Base-by-base conservation (phyloP, 2,329 filamentous ascomycete species). In the Aschersonia sp. region DNA sequence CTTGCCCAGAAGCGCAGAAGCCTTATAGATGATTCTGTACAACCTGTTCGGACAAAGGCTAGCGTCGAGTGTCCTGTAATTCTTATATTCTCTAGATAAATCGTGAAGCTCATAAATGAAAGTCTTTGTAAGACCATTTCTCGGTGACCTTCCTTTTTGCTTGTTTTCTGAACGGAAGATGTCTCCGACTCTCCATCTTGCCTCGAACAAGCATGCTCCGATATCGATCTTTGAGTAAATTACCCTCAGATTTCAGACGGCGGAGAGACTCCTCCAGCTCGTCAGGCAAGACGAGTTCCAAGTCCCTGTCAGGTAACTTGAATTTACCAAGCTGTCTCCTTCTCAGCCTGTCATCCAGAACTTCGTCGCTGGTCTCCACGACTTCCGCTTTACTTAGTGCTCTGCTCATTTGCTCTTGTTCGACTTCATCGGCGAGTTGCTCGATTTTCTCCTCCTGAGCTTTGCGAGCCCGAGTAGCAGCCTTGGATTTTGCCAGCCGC, bases 111-210 rank as follows among this genome's bases (percentile, higher is more conserved):
- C 30, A 51, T 43, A 51, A 40, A 4, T 49, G 55, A 54, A 95
- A 98, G 63, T 98, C 92, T 74, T 98, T 98, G 72, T 95, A 86
- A 43, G 83, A 80, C 92, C 92, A 98, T 69, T 97, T 98, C 77
- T 97, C 92, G 5, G 88, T 95, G 46, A 81, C 67, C 64, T 85
- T 87, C 56, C 72, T 81, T 74, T 82, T 89, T 53, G 79, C 78
- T 72, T 92, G 86, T 75, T 86, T 94, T 58, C 76, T 77, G 68
- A 92, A 91, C 5, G 82, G 77, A 50, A 91, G 78, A 47, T 82
- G 82, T 61, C 83, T 83, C 56, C 92, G 77, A 45, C 78, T 77
- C 72, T 98, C 92, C 51, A 98, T 68, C 68, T 92, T 94, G 51
- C 92, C 92, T 53, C 89, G 80, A 35, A 97, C 76, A 52, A 97